Evolutionary conservation across 2,329 filamentous ascomycete genomes (phyloP), one percentile per base, ranked within the genome.

Genomic region (Paecilomyces niveus): DNA sequence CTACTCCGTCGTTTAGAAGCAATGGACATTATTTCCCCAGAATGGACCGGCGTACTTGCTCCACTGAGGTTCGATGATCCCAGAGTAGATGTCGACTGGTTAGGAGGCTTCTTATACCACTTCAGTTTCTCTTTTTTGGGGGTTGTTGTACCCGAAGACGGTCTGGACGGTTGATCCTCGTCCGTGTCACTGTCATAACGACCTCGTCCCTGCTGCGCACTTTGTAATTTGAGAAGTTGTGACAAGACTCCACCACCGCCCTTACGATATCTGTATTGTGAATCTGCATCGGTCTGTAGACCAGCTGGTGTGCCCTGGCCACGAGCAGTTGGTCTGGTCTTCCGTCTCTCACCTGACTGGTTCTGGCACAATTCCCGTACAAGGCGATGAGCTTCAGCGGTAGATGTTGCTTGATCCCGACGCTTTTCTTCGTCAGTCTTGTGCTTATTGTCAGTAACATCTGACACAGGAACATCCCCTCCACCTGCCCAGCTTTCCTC

Each of bases 171-270:
- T 35, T 66, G 61, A 8, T 70, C 70, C 1, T 67, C 68, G 10
- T 68, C 66, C 6, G 62, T 57, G n/a, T 72, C 69, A 5, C 58
- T 59, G 22, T 54, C 33, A 29, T 45, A 54, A 31, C 4, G 68
- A 67, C 1, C 66, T 70, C 13, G 64, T 57, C 54, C 62, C 54
- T 67, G 67, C 68, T 80, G 78, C 63, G 80, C 76, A 56, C 83
- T 81, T 64, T 90, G 88, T 2, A 92, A 77, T 70, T 86, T 89
- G 54, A 94, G 76, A 1, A 95, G 76, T 1, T 86, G 87, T 0
- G 87, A 85, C 1, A 95, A 75, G 52, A 93, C 85, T 29, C 90
- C 89, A 3, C 72, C 69, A 3, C 65, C 66, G 2, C 70, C 69
- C 15, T 58, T 63, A 2, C 68, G 68, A n/a, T 63, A 63, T 13